Evolutionary conservation across 1,139 yeast genomes (phyloP), one percentile per base, ranked within the genome.

Genomic region (Candida gigantensis): DNA sequence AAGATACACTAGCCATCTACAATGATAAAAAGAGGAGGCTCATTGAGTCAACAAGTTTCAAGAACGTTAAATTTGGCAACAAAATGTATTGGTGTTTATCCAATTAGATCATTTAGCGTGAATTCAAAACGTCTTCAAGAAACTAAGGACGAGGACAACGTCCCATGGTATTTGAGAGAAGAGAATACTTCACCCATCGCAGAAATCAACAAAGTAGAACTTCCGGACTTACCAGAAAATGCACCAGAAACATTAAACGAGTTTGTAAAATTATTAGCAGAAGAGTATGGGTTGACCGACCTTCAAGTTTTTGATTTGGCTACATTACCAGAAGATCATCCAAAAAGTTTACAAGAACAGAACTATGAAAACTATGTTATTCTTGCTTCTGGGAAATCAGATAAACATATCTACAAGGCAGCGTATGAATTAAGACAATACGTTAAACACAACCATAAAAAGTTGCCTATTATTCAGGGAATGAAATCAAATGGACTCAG

Each of bases 371-470:
- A 72, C 3, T 80, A 69, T 50, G 76, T 84, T 64, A 61, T 89
- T 4, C 62, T 90, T 1, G 76, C 81, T n/a, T 75, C 94, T 0
- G 96, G 96, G 2, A 84, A 82, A 53, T 81, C 92, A 18, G 77
- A 79, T 29, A 81, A 77, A 44, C 97, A 90, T 60, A 64, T 88
- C 16, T 81, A 74, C 49, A 82, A 80, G 40, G 90, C 95, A 1
- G 80, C 87, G 1, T 63, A 66, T 13, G 83, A 81, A 47, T 61
- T 89, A 26, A 54, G 66, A 30, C 53, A 55, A 11, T 49, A 60
- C 42, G 55, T 70, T 37, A 72, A 72, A 46, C 70, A 62, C 41
- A 49, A 49, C 8, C 52, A 52, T 36, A 47, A 53, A 13, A 56
- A 57, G 0, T 46, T 72, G 2, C 84, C 95, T 0, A 55, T 60